Evolutionary conservation across 2,329 filamentous ascomycete genomes (phyloP).

Genomic region (Lecanosticta acicola): DNA sequence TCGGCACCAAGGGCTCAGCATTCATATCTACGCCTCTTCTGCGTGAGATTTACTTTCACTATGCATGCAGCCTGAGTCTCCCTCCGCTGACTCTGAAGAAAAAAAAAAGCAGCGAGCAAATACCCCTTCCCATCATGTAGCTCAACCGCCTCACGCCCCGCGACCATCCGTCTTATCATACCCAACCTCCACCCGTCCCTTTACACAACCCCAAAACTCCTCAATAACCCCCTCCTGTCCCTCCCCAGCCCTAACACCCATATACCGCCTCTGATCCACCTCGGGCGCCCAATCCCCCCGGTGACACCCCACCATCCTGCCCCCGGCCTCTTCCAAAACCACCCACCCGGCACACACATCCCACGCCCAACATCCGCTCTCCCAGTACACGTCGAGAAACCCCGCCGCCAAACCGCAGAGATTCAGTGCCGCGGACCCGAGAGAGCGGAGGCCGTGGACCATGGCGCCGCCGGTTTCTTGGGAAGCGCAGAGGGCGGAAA

Average conservation of each 20-base stretch:
- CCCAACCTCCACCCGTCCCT: conserved; percentile 43
- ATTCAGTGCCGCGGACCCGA: conserved; percentile 71
- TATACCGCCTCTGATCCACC: conserved; percentile 52
- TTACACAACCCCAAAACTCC: conserved; percentile 45
- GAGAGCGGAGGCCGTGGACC: conserved; percentile 66
- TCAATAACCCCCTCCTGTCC: conserved; percentile 44
- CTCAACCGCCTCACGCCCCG: too few relatives aligned
- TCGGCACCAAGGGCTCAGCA: too few relatives aligned
- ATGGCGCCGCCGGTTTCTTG: conserved; percentile 63
- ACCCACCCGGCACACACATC: conserved; percentile 79
- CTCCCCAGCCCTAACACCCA: conserved; percentile 43
- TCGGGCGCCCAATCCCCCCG: conserved; percentile 61
- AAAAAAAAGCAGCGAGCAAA: too few relatives aligned
- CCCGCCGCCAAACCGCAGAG: conserved; percentile 67
- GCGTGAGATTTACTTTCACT: too few relatives aligned
- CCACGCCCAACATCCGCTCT: conserved; percentile 80
- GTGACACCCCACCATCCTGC: conserved; percentile 66
- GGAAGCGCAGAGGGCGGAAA: conserved; percentile 48
- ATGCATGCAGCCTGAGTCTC: too few relatives aligned
- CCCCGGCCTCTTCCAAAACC: conserved; percentile 68
- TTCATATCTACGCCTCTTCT: too few relatives aligned
- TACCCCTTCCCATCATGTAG: too few relatives aligned
- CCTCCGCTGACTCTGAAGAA: too few relatives aligned
- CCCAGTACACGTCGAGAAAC: conserved; percentile 70
- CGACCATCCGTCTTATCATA: conserved; percentile 11